Conservation (phyloP, 1,139 yeast species). For the Pichia sp. region DNA sequence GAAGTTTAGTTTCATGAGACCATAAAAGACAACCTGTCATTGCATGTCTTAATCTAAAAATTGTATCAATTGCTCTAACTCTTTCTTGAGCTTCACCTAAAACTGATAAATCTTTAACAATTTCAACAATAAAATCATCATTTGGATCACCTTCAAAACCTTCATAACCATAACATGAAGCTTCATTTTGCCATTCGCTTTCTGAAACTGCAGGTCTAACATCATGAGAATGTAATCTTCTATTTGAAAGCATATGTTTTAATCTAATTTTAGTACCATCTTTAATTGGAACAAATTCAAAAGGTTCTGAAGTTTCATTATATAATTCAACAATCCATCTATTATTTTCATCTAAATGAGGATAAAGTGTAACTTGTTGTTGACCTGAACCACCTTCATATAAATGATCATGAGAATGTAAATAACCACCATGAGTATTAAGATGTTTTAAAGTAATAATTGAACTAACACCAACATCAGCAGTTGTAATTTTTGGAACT, state of each 20-base stretch:
- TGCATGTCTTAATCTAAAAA: conserved; percentile 83
- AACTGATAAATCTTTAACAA: conserved; percentile 54
- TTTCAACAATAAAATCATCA: conserved; percentile 90
- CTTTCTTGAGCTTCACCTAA: conserved; percentile 54
- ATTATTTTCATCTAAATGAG: conserved; percentile 86
- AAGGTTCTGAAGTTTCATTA: conserved; percentile 46
- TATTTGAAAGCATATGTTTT: conserved; percentile 57
- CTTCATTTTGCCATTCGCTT: conserved; percentile 96
- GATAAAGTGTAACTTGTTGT: conserved; percentile 89
- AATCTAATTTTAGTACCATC: conserved; percentile 81
- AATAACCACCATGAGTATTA: conserved; percentile 87
- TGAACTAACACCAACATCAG: conserved; percentile 90
- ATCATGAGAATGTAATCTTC: conserved; percentile 94
- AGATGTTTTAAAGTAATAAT: conserved; percentile 70
- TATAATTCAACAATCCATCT: conserved; percentile 75
- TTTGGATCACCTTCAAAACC: conserved; percentile 94
- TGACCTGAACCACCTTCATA: conserved; percentile 93
- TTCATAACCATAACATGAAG: conserved; percentile 81
- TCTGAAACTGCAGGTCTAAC: conserved; percentile 89
- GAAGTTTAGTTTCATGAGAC: conserved; percentile 79
- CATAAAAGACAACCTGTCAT: conserved; percentile 85
- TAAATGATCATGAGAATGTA: conserved; percentile 83
- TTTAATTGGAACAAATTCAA: conserved; percentile 51
- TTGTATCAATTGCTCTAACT: conserved; percentile 73
- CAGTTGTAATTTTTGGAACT: conserved; percentile 61